These are phyloP conservation scores for Penicillium sclerotigenum DNA, from an alignment of 2,329 filamentous ascomycete species.

Conservation along the genomic window DNA sequence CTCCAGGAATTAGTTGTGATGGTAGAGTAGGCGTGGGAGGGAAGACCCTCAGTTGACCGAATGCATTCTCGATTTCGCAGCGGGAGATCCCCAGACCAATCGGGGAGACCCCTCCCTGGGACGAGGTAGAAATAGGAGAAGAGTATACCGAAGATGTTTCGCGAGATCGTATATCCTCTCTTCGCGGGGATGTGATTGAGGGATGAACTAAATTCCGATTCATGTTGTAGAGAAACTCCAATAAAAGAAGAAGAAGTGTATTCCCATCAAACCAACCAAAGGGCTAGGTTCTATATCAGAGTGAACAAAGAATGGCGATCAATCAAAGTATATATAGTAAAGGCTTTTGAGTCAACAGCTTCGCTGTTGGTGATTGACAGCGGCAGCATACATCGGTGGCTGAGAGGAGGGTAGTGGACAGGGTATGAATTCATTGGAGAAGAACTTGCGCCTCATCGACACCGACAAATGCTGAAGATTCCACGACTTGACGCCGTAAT, in stretches of 20 bases:
- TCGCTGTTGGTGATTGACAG: slow-evolving; percentile 19
- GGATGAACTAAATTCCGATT: slow-evolving; percentile 6
- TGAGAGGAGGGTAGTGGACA: slow-evolving; percentile 22
- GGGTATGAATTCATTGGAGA: slow-evolving; percentile 30
- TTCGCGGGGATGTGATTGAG: slow-evolving; percentile 11
- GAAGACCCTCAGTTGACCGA: slow-evolving; percentile 23
- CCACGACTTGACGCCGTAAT: slow-evolving; percentile 29
- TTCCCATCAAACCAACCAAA: slow-evolving; percentile 8
- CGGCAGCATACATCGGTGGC: slow-evolving; percentile 29
- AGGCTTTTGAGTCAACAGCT: slow-evolving; percentile 21
- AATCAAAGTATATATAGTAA: slow-evolving; percentile 27
- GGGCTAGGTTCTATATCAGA: slow-evolving; percentile 12
- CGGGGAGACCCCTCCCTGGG: slow-evolving; percentile 18
- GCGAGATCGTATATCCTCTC: slow-evolving; percentile 12
- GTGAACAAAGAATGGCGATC: slow-evolving; percentile 5
- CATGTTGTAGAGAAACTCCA: slow-evolving; percentile 12
- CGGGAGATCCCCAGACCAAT: slow-evolving; percentile 35
- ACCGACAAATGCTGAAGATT: slow-evolving; percentile 26
- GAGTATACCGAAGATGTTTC: slow-evolving; percentile 23
- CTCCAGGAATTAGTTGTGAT: slow-evolving; percentile 14
- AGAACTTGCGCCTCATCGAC: slow-evolving; percentile 26
- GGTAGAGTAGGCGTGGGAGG: slow-evolving; percentile 24
- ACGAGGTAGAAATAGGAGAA: slow-evolving; percentile 17
- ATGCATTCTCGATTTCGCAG: slow-evolving; percentile 23
- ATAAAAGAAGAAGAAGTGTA: slow-evolving; percentile 2